Conservation (phyloP, 345 rosid genomes). For the Salix purpurea region DNA sequence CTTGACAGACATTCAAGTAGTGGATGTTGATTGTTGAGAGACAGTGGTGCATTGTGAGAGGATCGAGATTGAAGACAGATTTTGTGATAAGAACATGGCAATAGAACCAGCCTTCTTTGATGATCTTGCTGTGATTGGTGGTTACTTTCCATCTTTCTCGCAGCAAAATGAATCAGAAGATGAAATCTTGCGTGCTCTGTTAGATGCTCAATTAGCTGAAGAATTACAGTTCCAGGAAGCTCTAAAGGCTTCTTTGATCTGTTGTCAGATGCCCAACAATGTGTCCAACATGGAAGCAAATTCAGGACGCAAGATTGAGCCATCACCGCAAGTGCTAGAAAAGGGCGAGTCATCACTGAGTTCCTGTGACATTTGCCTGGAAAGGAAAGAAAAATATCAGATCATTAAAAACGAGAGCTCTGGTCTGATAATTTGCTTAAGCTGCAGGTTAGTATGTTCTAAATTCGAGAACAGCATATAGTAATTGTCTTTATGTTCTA, state of each 20-base stretch:
- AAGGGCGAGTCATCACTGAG: background rate
- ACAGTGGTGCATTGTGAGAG: background rate
- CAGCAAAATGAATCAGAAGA: background rate
- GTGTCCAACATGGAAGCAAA: background rate
- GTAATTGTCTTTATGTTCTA: background rate
- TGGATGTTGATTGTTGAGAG: background rate
- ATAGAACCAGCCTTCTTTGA: background rate
- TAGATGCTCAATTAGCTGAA: conserved; percentile 2
- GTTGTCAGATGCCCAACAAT: background rate
- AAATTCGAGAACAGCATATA: background rate
- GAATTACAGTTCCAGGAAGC: conserved; percentile 11
- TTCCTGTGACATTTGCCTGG: background rate
- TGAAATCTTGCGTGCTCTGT: background rate
- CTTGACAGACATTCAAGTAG: background rate
- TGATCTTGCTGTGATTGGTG: background rate
- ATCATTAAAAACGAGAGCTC: background rate
- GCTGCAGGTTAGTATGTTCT: background rate
- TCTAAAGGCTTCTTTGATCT: background rate
- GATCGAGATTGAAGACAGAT: background rate
- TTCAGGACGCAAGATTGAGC: background rate
- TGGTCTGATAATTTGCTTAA: background rate
- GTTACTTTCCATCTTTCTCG: background rate
- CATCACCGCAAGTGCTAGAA: background rate
- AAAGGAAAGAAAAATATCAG: background rate
- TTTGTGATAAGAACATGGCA: background rate